Base-by-base conservation (phyloP, 139 green algal species). In the Zygnema cylindricum region DNA sequence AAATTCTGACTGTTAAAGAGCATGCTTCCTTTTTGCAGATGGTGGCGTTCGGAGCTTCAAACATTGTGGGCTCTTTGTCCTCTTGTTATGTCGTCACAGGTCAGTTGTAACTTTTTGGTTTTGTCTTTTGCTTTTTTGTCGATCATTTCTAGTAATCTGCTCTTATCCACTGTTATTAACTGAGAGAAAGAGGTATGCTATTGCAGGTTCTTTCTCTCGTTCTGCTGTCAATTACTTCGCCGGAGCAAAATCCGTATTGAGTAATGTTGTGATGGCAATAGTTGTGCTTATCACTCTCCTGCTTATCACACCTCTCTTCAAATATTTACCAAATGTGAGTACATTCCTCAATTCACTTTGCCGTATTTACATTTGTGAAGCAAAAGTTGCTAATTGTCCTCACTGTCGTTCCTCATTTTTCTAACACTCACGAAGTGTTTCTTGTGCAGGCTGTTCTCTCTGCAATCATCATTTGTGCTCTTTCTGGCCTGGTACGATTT, bases 141-240 rank as follows among this genome's bases (percentile, higher is more conserved):
- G n/a, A n/a, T n/a, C n/a, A n/a, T n/a, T n/a, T n/a, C n/a, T n/a
- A n/a, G n/a, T n/a, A n/a, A n/a, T n/a, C n/a, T n/a, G n/a, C n/a
- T n/a, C n/a, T n/a, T n/a, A n/a, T n/a, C n/a, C n/a, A n/a, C n/a
- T n/a, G n/a, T n/a, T n/a, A n/a, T n/a, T n/a, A n/a, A n/a, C n/a
- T n/a, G n/a, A n/a, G n/a, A n/a, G n/a, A n/a, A n/a, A n/a, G n/a
- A n/a, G n/a, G n/a, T n/a, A n/a, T n/a, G n/a, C n/a, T n/a, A n/a
- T 87, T 30, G 11, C 86, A n/a, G 86, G 86, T 0, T 89, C 81
- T 3, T 91, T 91, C 86, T 91, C 86, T 1, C 86, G 86, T 16
- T 69, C 86, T 0, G 78, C 86, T 0, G 86, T 91, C 7, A 91
- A 91, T 77, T 76, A 69, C 16, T 39, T 54, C n/a, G 76, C 79